Evolutionary conservation across 352 stramenopile species (phyloP).

Genomic region (Ochromonadaceae sp.): DNA sequence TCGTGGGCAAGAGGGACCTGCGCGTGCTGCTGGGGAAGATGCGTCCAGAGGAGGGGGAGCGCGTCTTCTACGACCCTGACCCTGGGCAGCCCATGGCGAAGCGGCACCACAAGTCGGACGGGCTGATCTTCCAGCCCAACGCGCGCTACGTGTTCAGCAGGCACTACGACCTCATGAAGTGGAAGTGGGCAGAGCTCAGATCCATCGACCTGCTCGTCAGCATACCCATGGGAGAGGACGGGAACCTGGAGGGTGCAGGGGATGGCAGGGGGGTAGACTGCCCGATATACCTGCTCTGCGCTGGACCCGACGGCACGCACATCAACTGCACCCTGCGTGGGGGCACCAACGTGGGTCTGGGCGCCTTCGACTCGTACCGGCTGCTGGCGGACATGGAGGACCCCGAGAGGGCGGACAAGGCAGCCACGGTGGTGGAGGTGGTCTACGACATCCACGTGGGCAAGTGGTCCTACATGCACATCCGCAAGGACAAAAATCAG

Average conservation of each 20-base stretch:
- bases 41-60: not conserved
- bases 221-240: too few relatives aligned
- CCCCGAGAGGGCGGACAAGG: not conserved
- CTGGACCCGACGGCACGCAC: not conserved
- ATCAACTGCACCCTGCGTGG: conserved; percentile 6
- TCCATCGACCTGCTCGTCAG: not conserved
- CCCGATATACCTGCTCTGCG: conserved; percentile 1
- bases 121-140: conserved; percentile 18
- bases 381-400: not conserved
- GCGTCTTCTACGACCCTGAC: conserved; percentile 2
- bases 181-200: conserved; percentile 5
- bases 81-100: too few relatives aligned
- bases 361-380: not conserved
- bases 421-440: conserved; percentile 1
- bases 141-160: not conserved
- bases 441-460: not conserved
- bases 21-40: not conserved
- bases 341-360: not conserved
- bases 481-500: conserved; percentile 8
- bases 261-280: not conserved
- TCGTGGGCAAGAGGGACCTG: not conserved
- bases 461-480: not conserved
- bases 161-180: conserved; percentile 13
- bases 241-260: not conserved
- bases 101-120: conserved; percentile 4